Percentiles rank a stretch among this genome's conserved stretches.
Conservation (phyloP, 805 yeast species). For the Maudiozyma turicensis region DNA sequence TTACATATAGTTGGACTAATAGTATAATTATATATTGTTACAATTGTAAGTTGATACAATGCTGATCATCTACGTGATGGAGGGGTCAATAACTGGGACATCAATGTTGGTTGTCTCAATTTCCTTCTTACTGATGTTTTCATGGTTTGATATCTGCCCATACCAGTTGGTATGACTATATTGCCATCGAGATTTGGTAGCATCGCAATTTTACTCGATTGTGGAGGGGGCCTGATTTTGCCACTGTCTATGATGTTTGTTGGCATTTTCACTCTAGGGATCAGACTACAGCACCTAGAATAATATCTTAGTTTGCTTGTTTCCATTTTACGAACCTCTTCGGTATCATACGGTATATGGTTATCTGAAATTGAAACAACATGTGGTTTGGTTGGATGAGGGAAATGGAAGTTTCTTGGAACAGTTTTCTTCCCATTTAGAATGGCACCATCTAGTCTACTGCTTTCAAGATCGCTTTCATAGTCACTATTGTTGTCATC, state of each 20-base stretch:
- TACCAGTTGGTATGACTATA: background rate
- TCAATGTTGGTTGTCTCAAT: conserved; percentile 18
- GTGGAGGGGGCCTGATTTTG: background rate
- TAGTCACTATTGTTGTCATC: conserved; percentile 5
- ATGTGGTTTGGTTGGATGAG: no score
- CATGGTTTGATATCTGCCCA: background rate
- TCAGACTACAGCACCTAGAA: no score
- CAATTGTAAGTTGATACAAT: background rate
- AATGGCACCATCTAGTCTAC: background rate
- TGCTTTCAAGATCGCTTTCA: conserved; percentile 3
- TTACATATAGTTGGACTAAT: background rate
- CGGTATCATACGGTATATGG: no score
- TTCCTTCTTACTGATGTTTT: conserved; percentile 1
- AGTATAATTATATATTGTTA: background rate
- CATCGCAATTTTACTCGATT: background rate
- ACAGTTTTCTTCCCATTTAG: background rate
- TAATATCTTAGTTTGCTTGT: no score
- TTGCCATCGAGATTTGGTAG: background rate
- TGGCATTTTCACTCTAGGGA: no score
- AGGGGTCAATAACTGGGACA: conserved; percentile 10
- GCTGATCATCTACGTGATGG: background rate
- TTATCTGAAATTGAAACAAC: no score
- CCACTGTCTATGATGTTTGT: background rate
- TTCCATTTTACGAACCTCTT: no score
- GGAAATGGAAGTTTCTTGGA: no score